Base-by-base conservation (phyloP, 306 rosid genomes). In the Acmispon strigosus region DNA sequence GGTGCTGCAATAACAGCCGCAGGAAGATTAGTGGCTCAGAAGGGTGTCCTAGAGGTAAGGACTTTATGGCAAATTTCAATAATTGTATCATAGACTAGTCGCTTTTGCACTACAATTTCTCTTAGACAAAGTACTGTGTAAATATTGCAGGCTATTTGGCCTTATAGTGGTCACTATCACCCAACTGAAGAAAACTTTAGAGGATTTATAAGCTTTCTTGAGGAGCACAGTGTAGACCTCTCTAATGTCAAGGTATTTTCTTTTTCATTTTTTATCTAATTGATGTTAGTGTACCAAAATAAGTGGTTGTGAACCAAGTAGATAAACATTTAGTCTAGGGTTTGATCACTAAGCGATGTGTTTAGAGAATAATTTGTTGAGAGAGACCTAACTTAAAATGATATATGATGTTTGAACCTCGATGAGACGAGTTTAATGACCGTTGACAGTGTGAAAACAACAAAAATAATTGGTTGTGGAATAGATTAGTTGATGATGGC, bases 1-100 rank as follows among this genome's bases (percentile, higher is more conserved):
- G 99, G 99, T 0, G 99, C 88, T 51, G 99, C 99, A 54, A 94
- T 90, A 39, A 91, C 96, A 6, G 99, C 99, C 64, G 96, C 99
- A 12, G 99, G 99, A 34, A 82, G 99, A 91, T 82, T 94, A 76
- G 95, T 94, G 0, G 90, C 96, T 34, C 83, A 70, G 2, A 20
- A 87, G 2, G 99, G 99, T 1, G 44, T 71, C 15, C 92, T 94
- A 65, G 85, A 87, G 97, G 97, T 92, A 81, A 47, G n/a, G 32
- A 18, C 51, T 36, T 8, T 27, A 29, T 27, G 0, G 27, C 56
- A 7, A 13, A 27, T 27, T 27, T 27, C 32, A 27, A 27, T 27
- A 27, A 32, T 32, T 32, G 37, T 32, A 32, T 32, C 37, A 27
- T 32, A 32, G 8, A 6, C 8, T 0, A 27, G 5, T 27, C 34